Evolutionary conservation across 371 early-diverging fungal genomes (phyloP), one percentile per base, ranked within the genome.

Genomic region (Paramicrosporidium saccamoebae): DNA sequence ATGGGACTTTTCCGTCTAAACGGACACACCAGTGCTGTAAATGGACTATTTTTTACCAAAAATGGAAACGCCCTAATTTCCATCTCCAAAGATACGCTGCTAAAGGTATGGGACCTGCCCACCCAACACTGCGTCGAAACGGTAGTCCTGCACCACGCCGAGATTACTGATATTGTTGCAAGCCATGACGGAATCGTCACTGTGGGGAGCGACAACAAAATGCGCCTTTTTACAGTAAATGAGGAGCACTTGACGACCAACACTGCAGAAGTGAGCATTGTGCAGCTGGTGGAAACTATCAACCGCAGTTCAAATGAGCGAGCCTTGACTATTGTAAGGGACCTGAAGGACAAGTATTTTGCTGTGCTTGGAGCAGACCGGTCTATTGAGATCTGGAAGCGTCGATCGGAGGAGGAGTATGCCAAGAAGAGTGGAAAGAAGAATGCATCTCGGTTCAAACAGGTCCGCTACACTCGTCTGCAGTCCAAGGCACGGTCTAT

Each of bases 71-170:
- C 13, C 14, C 29, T 90, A 17, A 33, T 88, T 10, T 74, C 73
- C 7, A 44, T 63, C 13, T 71, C 75, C 25, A 92, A 88, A 41
- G 92, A 92, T 42, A 73, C 86, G 7, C 52, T 82, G 35, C 41
- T 92, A 28, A 86, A 86, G 46, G 39, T 82, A 19, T 92, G 90
- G 90, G 90, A 88, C 40, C 44, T 88, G 22, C 51, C 63, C 18
- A 66, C 73, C 10, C 65, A 65, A 35, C 73, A 72, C 36, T 92
- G 92, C 39, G 64, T 82, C 23, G 82, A 92, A 35, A 92, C 90
- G 10, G 30, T 81, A 16, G 66, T 78, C 2, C 65, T 64, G 5
- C 88, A 90, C 37, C 64, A 77, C 22, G 64, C 59, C 27, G 90
- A 90, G 41, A 67, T 86, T 4, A 48, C 75, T 37, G 68, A 53